phyloP scores from a whole-genome alignment of 805 yeast species.

The Kodamaea leandrae region DNA sequence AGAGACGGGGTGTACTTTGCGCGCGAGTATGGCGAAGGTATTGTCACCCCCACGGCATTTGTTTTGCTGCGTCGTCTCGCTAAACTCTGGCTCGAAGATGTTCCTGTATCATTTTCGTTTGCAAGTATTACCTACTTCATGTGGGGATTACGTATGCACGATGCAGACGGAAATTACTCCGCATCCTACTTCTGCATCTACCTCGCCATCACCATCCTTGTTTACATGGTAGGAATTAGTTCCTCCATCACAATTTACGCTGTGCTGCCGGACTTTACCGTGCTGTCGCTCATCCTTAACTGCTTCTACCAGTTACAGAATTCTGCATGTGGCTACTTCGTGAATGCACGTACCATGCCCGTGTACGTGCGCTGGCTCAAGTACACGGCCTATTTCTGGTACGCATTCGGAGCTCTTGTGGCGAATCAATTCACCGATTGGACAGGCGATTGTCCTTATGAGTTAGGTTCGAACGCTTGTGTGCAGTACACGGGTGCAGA shows the following conservation, averaged over 20 bases:
- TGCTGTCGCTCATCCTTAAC: constrained; percentile 61
- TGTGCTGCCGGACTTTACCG: constrained; percentile 56
- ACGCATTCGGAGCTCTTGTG: constrained; percentile 65
- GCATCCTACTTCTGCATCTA: constrained; percentile 21
- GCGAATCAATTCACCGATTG: constrained; percentile 66
- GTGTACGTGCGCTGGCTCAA: constrained; percentile 86
- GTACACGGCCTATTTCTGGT: constrained; percentile 75
- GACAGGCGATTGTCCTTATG: constrained; percentile 56
- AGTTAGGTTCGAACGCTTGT: constrained; percentile 28
- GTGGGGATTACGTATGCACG: constrained; percentile 58
- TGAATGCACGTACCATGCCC: constrained; percentile 70
- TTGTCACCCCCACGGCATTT: constrained; percentile 66
- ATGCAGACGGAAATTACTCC: constrained; percentile 12
- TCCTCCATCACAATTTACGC: constrained; percentile 33
- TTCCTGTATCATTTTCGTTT: constrained; percentile 58
- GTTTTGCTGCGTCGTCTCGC: constrained; percentile 63
- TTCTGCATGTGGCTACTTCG: constrained; percentile 79
- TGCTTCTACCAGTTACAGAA: constrained; percentile 67
- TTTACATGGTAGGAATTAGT: constrained; percentile 19
- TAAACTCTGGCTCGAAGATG: constrained; percentile 65
- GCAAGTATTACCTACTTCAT: constrained; percentile 67
- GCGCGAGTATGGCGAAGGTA: constrained; percentile 68
- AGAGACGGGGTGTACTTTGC: constrained; percentile 36
- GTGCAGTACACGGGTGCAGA: constrained; percentile 52
- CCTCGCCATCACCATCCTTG: constrained; percentile 19